Base-by-base conservation (phyloP, 75 land plant genomes). In the Selaginella tamariscina region DNA sequence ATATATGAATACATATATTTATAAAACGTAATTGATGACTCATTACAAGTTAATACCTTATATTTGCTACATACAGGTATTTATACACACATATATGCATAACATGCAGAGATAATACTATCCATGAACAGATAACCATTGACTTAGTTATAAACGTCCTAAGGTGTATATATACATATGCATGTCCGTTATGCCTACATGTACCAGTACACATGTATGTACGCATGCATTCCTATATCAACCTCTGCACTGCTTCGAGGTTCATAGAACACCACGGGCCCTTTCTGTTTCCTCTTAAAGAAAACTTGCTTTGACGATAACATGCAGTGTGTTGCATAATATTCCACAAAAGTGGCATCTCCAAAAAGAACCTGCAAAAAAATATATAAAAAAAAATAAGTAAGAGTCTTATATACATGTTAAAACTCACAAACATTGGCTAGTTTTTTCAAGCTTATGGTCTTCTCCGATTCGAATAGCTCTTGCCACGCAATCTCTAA, bases 401-500 rank as follows among this genome's bases (percentile, higher is more conserved):
- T 66, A 18, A 73, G 65, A 23, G 13, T 24, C 39, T 71, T 24
- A 26, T 1, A 32, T 33, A 65, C 31, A 64, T 0, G 27, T 31
- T 21, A 65, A 32, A 24, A 23, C 28, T 32, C 13, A 32, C 60
- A 56, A 33, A 90, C 99, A 85, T 85, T 77, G 39, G 99, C 88
- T 56, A 95, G 65, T 62, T 81, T 88, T 71, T 85, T 86, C 0
- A 80, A 75, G 65, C 82, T 84, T 33, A 88, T 85, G 59, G 78
- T 69, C 71, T 78, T 79, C 11, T 89, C 76, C 33, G 81, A 75
- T 44, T 82, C 85, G 55, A 83, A 60, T 65, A 94, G 75, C 72
- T 95, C 91, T 70, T 73, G 72, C 99, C 99, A 95, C 24, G 96
- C 99, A 84, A 72, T 78, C 73, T 90, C 89, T 66, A 95, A 74